Base-by-base conservation (phyloP, 1,284 basidiomycete genomes). In the Malassezia obtusa region DNA sequence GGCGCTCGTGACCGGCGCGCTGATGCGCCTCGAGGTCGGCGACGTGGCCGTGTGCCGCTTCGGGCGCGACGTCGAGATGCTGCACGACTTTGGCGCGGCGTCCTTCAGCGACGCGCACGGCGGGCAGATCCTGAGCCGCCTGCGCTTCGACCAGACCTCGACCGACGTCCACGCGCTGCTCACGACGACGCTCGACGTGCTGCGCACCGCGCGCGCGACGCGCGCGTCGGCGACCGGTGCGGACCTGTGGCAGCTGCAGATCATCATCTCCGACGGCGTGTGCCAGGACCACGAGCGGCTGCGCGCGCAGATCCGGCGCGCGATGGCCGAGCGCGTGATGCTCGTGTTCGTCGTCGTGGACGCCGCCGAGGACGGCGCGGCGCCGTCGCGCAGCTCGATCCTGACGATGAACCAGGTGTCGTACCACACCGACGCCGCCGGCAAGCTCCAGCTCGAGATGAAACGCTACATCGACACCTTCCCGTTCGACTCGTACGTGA, bases 181-280 rank as follows among this genome's bases (percentile, higher is more conserved):
- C n/a, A 84, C 91, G 62, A 82, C 82, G 22, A 90, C 87, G 58
- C 78, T 98, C 33, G 76, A 80, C 15, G 80, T 87, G 55, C 81
- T 99, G 12, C 47, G 57, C 11, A 60, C 68, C 22, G 89, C 26
- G 77, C 60, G 87, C 39, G 85, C 86, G 65, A 79, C 80, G 48
- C 80, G 82, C 30, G 80, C 83, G n/a, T 59, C 60, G 0, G 59
- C 61, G 24, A 53, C 58, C 11, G 68, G 73, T 5, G 80, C 82
- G 2, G 90, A 96, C 61, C 79, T 98, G 22, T 98, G 94, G 94
- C 94, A 99, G 74, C 80, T 99, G 49, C 83, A 95, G 75, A 90
- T 98, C 77, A 94, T 99, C 79, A 89, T 98, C 61, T 96, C 91
- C 17, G 94, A 99, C 73, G 94, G 94, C 28, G 87, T 96, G 61